phyloP scores from a whole-genome alignment of 108 stramenopile species.

The Cylindrotheca closterium region DNA sequence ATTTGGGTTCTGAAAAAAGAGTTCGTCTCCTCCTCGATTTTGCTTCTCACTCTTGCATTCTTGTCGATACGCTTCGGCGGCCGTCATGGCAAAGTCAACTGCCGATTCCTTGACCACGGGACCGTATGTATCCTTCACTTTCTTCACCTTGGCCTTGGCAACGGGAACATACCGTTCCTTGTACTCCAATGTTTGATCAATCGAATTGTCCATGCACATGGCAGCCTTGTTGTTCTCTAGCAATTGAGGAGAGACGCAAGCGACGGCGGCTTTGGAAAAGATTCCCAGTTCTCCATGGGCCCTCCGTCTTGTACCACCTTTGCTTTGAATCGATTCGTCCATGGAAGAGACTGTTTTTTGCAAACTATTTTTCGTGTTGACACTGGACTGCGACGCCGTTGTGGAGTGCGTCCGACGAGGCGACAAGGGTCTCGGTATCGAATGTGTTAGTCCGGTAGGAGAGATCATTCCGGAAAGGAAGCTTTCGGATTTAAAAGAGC shows the following conservation, averaged over 20 bases:
- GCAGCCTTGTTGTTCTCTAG: neutral
- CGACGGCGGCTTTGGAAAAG: neutral
- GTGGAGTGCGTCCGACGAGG: too few species aligned
- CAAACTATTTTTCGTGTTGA: too few species aligned
- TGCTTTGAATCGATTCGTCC: too few species aligned
- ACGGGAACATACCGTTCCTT: neutral
- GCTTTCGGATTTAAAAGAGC: too few species aligned
- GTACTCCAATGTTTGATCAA: neutral
- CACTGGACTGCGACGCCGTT: too few species aligned
- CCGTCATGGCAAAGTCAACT: conserved; percentile 12
- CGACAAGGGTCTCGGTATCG: too few species aligned
- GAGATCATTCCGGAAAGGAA: too few species aligned
- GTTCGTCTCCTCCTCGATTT: conserved; percentile 14
- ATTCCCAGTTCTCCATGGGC: neutral
- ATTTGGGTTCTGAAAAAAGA: neutral
- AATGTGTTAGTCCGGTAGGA: too few species aligned
- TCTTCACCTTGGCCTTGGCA: neutral
- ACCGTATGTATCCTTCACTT: neutral
- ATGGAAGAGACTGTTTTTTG: too few species aligned
- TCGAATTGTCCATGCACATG: neutral
- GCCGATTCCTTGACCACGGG: conserved; percentile 7
- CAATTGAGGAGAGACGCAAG: neutral
- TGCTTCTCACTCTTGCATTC: conserved; percentile 21
- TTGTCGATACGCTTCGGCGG: conserved; percentile 22
- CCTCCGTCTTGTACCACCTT: too few species aligned